Conservation (phyloP, 2,329 filamentous ascomycete genomes). For the Fusarium mundagurra region DNA sequence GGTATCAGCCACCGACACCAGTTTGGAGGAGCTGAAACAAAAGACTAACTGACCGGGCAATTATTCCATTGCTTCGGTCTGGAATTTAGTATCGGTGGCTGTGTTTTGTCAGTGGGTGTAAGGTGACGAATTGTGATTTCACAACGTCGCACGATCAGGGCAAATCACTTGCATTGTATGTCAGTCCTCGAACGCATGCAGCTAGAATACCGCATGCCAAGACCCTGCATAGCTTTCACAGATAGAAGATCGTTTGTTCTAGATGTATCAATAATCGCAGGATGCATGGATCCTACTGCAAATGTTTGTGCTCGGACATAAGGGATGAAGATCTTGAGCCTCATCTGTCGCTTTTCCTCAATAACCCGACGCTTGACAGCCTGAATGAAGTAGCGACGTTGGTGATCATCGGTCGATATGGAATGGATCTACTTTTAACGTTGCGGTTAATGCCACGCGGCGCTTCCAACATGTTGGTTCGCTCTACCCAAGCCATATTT, state of each 20-base stretch:
- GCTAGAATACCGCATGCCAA: neutral
- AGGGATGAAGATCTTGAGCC: neutral
- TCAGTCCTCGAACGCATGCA: neutral
- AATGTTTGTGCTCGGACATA: neutral
- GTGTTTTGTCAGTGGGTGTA: neutral
- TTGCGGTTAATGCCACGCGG: neutral
- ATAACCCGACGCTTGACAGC: neutral
- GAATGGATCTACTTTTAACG: neutral
- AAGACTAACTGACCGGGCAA: neutral
- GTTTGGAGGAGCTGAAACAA: neutral
- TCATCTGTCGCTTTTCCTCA: neutral
- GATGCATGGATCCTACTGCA: neutral
- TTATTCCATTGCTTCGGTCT: neutral
- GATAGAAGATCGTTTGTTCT: neutral
- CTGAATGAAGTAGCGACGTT: neutral
- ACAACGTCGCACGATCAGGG: neutral
- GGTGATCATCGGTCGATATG: neutral
- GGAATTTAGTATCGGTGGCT: neutral
- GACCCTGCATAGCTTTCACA: neutral
- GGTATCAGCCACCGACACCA: slow-evolving; percentile 9
- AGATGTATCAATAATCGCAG: neutral
- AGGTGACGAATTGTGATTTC: neutral
- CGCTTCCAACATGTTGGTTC: neutral
- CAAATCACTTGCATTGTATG: neutral
- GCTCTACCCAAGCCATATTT: neutral